These are phyloP conservation scores for Euptelea pleiosperma DNA, from an alignment of 164 flowering plant species.

Conservation along the genomic window DNA sequence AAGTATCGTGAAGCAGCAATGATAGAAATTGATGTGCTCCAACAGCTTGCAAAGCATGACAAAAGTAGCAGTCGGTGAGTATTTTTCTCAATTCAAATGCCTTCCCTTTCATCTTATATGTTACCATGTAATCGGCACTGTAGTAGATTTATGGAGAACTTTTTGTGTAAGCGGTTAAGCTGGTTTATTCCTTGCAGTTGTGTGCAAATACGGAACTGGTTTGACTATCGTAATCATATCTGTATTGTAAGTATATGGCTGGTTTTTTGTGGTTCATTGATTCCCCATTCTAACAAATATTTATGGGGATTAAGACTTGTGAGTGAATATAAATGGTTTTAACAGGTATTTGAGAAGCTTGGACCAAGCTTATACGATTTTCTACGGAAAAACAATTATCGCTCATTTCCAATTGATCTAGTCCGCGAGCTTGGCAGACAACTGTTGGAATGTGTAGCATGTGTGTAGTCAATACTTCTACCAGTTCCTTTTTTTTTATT, in stretches of 20 bases:
- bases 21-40: constrained; percentile 95
- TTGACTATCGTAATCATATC: constrained; percentile 99
- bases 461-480: constrained; percentile 75
- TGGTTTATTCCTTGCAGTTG: constrained; percentile 98
- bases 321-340: constrained; percentile 83
- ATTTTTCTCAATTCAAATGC: background rate
- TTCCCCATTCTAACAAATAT: constrained; percentile 55
- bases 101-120: background rate
- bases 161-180: constrained; percentile 47
- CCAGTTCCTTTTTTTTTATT: constrained; percentile 8
- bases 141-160: constrained; percentile 12
- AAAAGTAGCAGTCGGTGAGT: constrained; percentile 83
- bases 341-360: constrained; percentile 99
- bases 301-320: constrained; percentile 60
- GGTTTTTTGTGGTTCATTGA: constrained; percentile 55
- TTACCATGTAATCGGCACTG: background rate
- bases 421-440: constrained; percentile 99
- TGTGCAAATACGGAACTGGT: constrained; percentile 99
- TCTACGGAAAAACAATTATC: constrained; percentile 99
- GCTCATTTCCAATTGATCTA: constrained; percentile 98
- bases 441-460: constrained; percentile 99
- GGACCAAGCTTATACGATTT: constrained; percentile 99
- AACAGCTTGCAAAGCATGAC: constrained; percentile 77
- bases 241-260: constrained; percentile 97
- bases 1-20: constrained; percentile 96